Conservation (phyloP, 1,284 basidiomycete genomes). For the Gastroboletus turbinatus region DNA sequence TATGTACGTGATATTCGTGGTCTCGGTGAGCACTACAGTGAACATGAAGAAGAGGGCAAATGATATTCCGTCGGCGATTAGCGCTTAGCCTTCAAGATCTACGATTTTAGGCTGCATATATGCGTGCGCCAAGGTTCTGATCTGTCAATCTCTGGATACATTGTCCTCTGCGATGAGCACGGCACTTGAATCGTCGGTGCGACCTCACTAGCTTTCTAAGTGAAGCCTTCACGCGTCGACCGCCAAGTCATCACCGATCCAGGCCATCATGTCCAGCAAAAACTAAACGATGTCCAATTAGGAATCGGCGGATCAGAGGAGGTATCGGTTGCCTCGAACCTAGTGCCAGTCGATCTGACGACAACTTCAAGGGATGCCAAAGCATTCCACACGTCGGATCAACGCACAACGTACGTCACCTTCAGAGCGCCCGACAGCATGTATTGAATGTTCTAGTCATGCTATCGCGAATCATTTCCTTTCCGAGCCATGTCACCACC, state of each 20-base stretch:
- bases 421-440: background rate
- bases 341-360: background rate
- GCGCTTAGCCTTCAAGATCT: background rate
- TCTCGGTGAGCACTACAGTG: background rate
- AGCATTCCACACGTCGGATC: slow-evolving; percentile 6
- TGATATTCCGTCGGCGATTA: background rate
- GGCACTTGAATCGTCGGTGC: background rate
- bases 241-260: too few relatives aligned
- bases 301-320: background rate
- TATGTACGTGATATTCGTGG: background rate
- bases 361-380: slow-evolving; percentile 7
- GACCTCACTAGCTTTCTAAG: background rate
- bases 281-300: background rate
- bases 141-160: background rate
- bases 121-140: background rate
- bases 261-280: background rate
- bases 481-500: slow-evolving; percentile 9
- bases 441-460: background rate
- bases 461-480: slow-evolving; percentile 9
- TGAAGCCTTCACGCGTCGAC: background rate
- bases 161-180: background rate
- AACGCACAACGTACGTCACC: slow-evolving; percentile 13
- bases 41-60: background rate
- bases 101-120: slow-evolving; percentile 4
- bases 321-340: background rate